Evolutionary conservation across 129 eudicot genomes (phyloP).

Genomic region (Glebionis coronaria): DNA sequence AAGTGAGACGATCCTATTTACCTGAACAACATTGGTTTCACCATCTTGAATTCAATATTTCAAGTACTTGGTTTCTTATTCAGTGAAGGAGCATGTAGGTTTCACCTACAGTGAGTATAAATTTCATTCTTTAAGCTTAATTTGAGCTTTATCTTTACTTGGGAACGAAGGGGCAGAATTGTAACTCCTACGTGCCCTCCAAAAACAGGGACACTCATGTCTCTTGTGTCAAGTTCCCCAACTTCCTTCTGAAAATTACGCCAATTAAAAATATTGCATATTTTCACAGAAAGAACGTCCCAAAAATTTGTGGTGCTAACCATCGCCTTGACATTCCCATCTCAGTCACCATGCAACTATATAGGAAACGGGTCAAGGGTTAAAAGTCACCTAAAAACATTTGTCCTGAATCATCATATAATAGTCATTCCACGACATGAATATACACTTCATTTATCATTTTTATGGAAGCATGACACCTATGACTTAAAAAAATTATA

Average conservation of each 20-base stretch:
- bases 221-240: conserved; percentile 85
- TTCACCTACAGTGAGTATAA: conserved; percentile 43
- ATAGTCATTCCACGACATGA: too few species aligned
- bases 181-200: conserved; percentile 98
- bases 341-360: too few species aligned
- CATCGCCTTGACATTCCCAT: too few species aligned
- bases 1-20: conserved; percentile 17
- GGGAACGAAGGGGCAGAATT: conserved; percentile 90
- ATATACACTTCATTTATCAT: too few species aligned
- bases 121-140: neutral
- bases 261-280: neutral
- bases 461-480: too few species aligned
- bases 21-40: conserved; percentile 96
- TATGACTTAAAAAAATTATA: too few species aligned
- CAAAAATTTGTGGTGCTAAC: neutral
- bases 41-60: conserved; percentile 90
- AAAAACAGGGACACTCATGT: conserved; percentile 84
- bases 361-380: too few species aligned
- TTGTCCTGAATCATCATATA: too few species aligned
- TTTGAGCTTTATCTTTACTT: conserved; percentile 36
- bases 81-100: conserved; percentile 77
- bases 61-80: conserved; percentile 65
- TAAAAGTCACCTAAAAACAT: too few species aligned
- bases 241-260: conserved; percentile 64
- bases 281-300: neutral